These are phyloP conservation scores for Senecio squalidus DNA, from an alignment of 140 eudicot species.

Conservation along the genomic window DNA sequence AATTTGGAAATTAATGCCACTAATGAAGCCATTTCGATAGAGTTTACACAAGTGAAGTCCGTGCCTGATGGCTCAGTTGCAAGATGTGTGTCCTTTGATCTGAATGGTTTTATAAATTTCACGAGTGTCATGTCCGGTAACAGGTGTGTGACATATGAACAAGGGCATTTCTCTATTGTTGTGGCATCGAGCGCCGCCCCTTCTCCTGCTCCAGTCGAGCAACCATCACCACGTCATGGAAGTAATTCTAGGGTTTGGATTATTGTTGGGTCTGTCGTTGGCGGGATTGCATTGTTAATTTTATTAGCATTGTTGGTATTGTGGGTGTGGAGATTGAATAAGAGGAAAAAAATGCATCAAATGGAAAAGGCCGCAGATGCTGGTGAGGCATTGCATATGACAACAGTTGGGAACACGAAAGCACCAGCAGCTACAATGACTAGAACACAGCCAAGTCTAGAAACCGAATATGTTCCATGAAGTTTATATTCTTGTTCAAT, in stretches of 20 bases:
- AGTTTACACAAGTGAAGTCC: slow-evolving; percentile 28
- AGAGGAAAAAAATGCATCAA: slow-evolving; percentile 56
- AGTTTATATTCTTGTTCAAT: slow-evolving; percentile 10
- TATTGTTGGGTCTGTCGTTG: slow-evolving; percentile 61
- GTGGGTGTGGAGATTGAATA: slow-evolving; percentile 42
- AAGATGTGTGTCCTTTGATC: slow-evolving; percentile 57
- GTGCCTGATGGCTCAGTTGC: slow-evolving; percentile 41
- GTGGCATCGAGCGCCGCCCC: slow-evolving; percentile 52
- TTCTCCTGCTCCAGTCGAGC: slow-evolving; percentile 34
- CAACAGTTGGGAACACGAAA: slow-evolving; percentile 57
- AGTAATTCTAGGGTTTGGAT: slow-evolving; percentile 40
- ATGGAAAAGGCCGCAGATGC: slow-evolving; percentile 90
- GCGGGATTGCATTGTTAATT: slow-evolving; percentile 53
- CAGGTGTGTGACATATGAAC: slow-evolving; percentile 45
- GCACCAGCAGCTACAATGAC: slow-evolving; percentile 87
- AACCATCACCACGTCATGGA: slow-evolving; percentile 28
- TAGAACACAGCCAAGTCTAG: slow-evolving; percentile 79
- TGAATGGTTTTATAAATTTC: slow-evolving; percentile 45
- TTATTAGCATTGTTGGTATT: slow-evolving; percentile 46
- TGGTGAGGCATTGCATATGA: slow-evolving; percentile 82
- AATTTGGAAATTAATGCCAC: slow-evolving; percentile 43
- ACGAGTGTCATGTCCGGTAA: slow-evolving; percentile 52
- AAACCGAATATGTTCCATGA: slow-evolving; percentile 82
- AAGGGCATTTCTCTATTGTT: slow-evolving; percentile 90
- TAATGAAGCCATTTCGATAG: slow-evolving; percentile 42